Percentiles rank a stretch among this genome's conserved stretches.
Conservation (phyloP, 495 filamentous ascomycete species). For the Clavariopsis aquatica region DNA sequence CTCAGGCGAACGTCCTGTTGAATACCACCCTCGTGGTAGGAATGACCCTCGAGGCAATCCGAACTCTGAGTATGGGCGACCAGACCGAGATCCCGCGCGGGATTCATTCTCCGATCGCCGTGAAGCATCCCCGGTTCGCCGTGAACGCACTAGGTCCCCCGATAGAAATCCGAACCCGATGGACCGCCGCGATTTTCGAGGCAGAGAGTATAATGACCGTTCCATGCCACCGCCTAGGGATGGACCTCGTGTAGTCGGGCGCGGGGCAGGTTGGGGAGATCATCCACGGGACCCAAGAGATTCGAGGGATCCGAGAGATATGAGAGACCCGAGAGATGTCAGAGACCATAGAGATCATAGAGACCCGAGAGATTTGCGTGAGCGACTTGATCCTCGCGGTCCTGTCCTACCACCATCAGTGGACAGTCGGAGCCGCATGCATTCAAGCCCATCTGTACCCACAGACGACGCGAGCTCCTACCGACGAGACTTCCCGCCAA, state of each 20-base stretch:
- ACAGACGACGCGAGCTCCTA: slow-evolving; percentile 11
- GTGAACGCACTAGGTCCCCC: slow-evolving; percentile 39
- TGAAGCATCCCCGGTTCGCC: slow-evolving; percentile 32
- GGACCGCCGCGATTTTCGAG: slow-evolving; percentile 35
- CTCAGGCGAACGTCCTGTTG: neutral
- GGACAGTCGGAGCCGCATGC: slow-evolving; percentile 27
- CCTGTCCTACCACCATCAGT: slow-evolving; percentile 5
- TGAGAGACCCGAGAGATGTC: slow-evolving; percentile 21
- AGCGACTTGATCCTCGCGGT: slow-evolving; percentile 16
- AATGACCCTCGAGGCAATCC: slow-evolving; percentile 27
- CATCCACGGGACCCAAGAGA: slow-evolving; percentile 12
- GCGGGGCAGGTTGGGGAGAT: slow-evolving; percentile 21
- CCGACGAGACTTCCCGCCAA: slow-evolving; percentile 24
- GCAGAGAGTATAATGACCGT: slow-evolving; percentile 34
- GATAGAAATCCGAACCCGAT: slow-evolving; percentile 26
- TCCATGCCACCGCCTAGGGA: slow-evolving; percentile 33
- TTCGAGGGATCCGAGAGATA: slow-evolving; percentile 12
- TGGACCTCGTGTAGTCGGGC: slow-evolving; percentile 18
- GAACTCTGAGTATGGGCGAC: slow-evolving; percentile 39
- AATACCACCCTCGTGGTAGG: slow-evolving; percentile 18
- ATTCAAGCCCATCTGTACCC: slow-evolving; percentile 6
- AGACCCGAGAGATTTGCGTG: slow-evolving; percentile 18
- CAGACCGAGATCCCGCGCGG: slow-evolving; percentile 39
- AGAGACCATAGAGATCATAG: slow-evolving; percentile 22
- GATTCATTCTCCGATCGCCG: slow-evolving; percentile 37